A percentile compares a stretch with the other conserved stretches of the same genome.
Conservation (phyloP, 768 basidiomycete genomes). For the Pulveroboletus sp. region DNA sequence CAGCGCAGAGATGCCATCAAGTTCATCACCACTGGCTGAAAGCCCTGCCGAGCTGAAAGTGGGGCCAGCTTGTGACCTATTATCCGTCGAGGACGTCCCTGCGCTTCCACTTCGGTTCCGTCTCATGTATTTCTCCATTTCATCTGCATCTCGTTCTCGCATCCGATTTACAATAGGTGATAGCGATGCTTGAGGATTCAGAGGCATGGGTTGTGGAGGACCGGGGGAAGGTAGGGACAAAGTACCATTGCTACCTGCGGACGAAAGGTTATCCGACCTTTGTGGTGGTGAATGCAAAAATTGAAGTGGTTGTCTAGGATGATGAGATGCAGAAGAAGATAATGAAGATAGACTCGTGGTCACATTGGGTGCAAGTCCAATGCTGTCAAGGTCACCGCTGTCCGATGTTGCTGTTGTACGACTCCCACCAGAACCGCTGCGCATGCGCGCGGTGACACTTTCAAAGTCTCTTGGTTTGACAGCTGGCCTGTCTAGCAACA, state of each 20-base stretch:
- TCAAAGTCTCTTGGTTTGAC: conserved; percentile 41
- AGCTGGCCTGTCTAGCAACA: conserved; percentile 41
- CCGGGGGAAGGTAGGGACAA: conserved; percentile 37
- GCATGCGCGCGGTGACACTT: conserved; percentile 50
- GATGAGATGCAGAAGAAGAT: conserved; percentile 62
- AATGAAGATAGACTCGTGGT: conserved; percentile 50
- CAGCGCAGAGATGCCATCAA: conserved; percentile 45
- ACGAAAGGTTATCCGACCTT: conserved; percentile 27
- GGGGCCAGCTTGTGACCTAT: conserved; percentile 55
- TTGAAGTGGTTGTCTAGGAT: conserved; percentile 35
- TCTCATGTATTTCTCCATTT: conserved; percentile 80
- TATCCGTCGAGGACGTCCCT: conserved; percentile 69
- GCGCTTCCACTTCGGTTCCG: conserved; percentile 81
- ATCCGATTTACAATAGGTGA: conserved; percentile 79
- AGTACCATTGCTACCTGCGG: conserved; percentile 36
- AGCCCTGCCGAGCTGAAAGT: conserved; percentile 45
- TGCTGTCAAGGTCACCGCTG: conserved; percentile 58
- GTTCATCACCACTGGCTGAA: conserved; percentile 53
- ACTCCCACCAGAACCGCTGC: conserved; percentile 80
- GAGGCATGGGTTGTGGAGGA: conserved; percentile 33
- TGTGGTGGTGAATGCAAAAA: conserved; percentile 44
- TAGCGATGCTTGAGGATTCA: conserved; percentile 44
- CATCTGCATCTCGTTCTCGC: conserved; percentile 80
- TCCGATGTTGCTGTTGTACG: conserved; percentile 74
- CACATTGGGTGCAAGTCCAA: conserved; percentile 37